A percentile compares a stretch with the other conserved stretches of the same genome.
Evolutionary conservation across 2,329 filamentous ascomycete genomes (phyloP).

Genomic region (Microsporum audouinii): DNA sequence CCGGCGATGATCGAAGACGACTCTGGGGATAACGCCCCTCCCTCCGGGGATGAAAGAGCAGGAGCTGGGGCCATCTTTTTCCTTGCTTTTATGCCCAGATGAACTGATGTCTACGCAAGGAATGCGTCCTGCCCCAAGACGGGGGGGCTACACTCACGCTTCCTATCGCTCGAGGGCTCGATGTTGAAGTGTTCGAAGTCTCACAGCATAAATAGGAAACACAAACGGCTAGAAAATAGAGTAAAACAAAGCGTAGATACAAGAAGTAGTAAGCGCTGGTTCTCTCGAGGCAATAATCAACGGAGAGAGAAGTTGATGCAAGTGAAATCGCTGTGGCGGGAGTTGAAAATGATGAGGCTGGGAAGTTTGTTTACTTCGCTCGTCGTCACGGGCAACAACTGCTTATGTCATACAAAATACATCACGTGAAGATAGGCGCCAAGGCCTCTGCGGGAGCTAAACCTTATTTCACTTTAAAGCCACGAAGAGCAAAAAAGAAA

Average conservation of each 20-base stretch:
- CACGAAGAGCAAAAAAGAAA: not conserved
- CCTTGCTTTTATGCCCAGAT: not conserved
- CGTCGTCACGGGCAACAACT: slow-evolving; percentile 7
- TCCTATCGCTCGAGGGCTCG: too few relatives aligned
- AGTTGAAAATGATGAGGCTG: slow-evolving; percentile 8
- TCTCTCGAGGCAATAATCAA: not conserved
- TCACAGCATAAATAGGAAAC: too few relatives aligned
- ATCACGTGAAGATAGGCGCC: not conserved
- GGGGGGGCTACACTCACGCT: not conserved
- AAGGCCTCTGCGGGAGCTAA: not conserved
- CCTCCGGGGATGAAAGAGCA: not conserved
- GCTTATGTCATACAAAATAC: not conserved
- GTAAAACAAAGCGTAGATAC: not conserved
- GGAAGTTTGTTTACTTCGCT: slow-evolving; percentile 8
- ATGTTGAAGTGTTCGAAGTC: too few relatives aligned
- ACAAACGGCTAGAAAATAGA: not conserved
- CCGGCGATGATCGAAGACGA: not conserved
- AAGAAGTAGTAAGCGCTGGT: not conserved
- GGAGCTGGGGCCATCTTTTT: not conserved
- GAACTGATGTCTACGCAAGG: not conserved
- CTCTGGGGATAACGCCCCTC: not conserved
- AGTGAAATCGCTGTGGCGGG: not conserved
- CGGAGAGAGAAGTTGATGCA: not conserved
- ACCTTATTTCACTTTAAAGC: not conserved
- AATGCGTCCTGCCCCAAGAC: not conserved